Conservation (phyloP, 208 protist species). For the Acanthamoeba rhysodes region DNA sequence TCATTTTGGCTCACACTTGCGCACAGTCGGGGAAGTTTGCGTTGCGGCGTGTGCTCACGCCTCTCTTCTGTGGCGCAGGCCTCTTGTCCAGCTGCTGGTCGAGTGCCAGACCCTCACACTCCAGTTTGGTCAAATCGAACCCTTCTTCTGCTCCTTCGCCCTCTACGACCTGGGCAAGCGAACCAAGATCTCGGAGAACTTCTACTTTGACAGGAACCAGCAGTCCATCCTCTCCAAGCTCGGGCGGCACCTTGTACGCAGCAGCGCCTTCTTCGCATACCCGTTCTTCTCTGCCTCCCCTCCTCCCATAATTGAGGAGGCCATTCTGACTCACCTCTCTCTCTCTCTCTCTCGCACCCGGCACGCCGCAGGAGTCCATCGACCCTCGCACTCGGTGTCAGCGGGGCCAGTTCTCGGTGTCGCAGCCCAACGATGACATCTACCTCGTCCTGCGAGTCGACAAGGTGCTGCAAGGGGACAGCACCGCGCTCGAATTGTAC, state of each 20-base stretch:
- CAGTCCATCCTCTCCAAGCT: slow-evolving; percentile 29
- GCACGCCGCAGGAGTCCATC: slow-evolving; percentile 32
- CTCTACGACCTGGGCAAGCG: slow-evolving; percentile 66
- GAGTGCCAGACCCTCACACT: slow-evolving; percentile 47
- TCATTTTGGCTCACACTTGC: too few relatives aligned
- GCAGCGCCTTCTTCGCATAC: too few relatives aligned
- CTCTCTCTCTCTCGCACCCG: background rate
- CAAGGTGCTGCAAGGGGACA: slow-evolving; percentile 83
- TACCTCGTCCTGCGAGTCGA: slow-evolving; percentile 79
- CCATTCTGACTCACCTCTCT: background rate
- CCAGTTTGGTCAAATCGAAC: slow-evolving; percentile 63
- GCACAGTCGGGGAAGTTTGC: background rate
- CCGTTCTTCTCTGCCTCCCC: too few relatives aligned
- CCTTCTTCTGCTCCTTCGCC: slow-evolving; percentile 74
- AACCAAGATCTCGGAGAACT: slow-evolving; percentile 67
- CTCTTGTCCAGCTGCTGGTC: slow-evolving; percentile 21
- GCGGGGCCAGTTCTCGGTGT: slow-evolving; percentile 22
- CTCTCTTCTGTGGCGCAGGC: background rate
- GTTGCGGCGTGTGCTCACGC: background rate
- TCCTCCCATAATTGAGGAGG: too few relatives aligned
- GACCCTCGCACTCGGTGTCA: slow-evolving; percentile 54
- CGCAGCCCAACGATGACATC: slow-evolving; percentile 74
- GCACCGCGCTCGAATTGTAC: slow-evolving; percentile 75
- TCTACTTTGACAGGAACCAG: slow-evolving; percentile 74
- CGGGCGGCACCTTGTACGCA: slow-evolving; percentile 58